Base-by-base conservation (phyloP, 768 basidiomycete species). In the Psilocybe azurescens region DNA sequence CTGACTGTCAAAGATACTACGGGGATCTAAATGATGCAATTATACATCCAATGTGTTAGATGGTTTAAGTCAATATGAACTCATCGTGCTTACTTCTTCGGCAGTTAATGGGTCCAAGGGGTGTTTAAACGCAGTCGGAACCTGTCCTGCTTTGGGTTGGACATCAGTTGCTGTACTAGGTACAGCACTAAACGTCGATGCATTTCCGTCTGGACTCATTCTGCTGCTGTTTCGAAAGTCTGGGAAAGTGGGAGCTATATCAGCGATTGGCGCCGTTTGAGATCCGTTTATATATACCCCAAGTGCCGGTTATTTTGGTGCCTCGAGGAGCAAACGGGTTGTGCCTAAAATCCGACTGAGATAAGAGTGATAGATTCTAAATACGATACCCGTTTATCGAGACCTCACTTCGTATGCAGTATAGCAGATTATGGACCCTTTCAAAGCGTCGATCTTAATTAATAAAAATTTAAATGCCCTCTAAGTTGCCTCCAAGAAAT, bases 21-120 rank as follows among this genome's bases (percentile, higher is more conserved):
- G 30, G 76, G 77, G 61, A 91, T 92, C 91, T 94, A 64, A 52
- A 33, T 47, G 48, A 61, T 32, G 44, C 50, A 41, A 58, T n/a
- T 49, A 4, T 56, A 53, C n/a, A n/a, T n/a, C n/a, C n/a, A n/a
- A n/a, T n/a, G 52, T 65, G 53, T 33, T 4, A 18, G 18, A 39
- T 20, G 16, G 33, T 13, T 18, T 14, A 20, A 11, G 36, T 41
- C 7, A n/a, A 18, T n/a, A 49, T 7, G n/a, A 14, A 54, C 16
- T 56, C 38, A 29, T 53, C 18, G 1, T 49, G 68, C 73, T 9
- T 66, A 89, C 89, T 82, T 91, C 90, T 64, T 84, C 81, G 9
- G 86, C 77, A 3, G 85, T 81, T 63, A 91, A 76, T 2, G 88
- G 87, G 72, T 91, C 89, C 59, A 90, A 78, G 36, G 24, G 89